These are phyloP conservation scores for Fraxinus baroniana DNA, from an alignment of 305 asterid genomes.

Conservation along the genomic window DNA sequence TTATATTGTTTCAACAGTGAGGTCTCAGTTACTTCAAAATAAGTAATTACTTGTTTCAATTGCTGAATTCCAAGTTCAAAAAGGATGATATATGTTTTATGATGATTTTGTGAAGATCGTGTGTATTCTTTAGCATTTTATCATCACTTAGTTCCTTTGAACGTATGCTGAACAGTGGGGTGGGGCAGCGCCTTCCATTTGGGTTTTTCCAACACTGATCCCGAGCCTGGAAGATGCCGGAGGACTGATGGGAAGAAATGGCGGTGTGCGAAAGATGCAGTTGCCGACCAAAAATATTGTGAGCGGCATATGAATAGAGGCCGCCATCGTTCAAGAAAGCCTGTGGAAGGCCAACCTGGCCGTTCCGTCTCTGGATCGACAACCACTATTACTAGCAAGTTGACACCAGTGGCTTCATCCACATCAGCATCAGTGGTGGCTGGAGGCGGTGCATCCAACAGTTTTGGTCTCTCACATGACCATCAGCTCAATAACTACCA, in stretches of 20 bases:
- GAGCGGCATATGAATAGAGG: conserved; percentile 81
- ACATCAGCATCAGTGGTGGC: conserved; percentile 41
- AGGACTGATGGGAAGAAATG: conserved; percentile 97
- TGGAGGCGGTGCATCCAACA: conserved; percentile 40
- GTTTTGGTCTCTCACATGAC: conserved; percentile 35
- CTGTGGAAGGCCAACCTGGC: conserved; percentile 94
- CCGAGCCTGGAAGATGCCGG: conserved; percentile 97
- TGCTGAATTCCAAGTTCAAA: neutral
- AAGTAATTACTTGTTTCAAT: neutral
- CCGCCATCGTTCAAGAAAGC: conserved; percentile 99
- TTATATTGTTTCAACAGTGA: neutral
- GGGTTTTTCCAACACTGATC: conserved; percentile 73
- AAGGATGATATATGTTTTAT: neutral
- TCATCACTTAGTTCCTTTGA: neutral
- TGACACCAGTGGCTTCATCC: conserved; percentile 36
- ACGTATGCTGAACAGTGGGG: conserved; percentile 51
- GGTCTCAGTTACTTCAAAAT: neutral
- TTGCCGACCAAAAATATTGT: conserved; percentile 85
- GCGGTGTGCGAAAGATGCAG: conserved; percentile 97
- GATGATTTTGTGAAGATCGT: neutral
- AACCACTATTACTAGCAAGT: conserved; percentile 27
- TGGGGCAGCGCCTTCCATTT: conserved; percentile 86
- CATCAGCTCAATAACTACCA: conserved; percentile 37
- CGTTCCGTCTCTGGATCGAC: conserved; percentile 40
- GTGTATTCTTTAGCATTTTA: neutral